Evolutionary conservation across 768 basidiomycete species (phyloP).

Genomic region (Boletus vermiculosoides): DNA sequence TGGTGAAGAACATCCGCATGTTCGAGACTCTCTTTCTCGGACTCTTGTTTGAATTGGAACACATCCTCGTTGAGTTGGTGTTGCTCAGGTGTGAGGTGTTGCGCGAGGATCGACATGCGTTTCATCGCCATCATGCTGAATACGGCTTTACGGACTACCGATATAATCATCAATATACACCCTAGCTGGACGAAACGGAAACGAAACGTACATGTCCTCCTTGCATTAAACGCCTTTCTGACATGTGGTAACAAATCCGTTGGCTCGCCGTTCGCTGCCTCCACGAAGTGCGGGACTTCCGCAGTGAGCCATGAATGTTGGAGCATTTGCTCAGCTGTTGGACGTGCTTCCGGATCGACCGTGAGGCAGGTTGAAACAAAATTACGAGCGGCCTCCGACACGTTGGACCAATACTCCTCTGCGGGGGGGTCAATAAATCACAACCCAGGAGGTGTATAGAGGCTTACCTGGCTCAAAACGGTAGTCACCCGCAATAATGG

Average conservation of each 20-base stretch:
- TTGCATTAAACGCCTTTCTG: constrained; percentile 87
- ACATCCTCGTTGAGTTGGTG: constrained; percentile 58
- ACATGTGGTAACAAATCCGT: constrained; percentile 85
- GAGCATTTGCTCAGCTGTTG: constrained; percentile 73
- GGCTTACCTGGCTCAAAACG: constrained; percentile 71
- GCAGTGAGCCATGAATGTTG: constrained; percentile 68
- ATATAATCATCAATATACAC: constrained; percentile 1
- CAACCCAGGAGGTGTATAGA: not conserved
- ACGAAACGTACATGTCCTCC: constrained; percentile 67
- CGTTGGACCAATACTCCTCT: constrained; percentile 83
- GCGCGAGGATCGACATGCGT: constrained; percentile 62
- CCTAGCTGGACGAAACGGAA: not conserved
- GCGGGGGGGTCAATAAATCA: constrained; percentile 17
- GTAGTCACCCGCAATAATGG: constrained; percentile 91
- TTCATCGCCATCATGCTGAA: constrained; percentile 84
- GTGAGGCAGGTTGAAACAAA: constrained; percentile 86
- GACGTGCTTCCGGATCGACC: constrained; percentile 74
- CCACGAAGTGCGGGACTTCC: constrained; percentile 66
- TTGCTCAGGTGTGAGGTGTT: constrained; percentile 41
- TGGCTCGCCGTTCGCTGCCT: constrained; percentile 52
- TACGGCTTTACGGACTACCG: constrained; percentile 82
- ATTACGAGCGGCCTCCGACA: constrained; percentile 76
- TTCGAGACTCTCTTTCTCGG: constrained; percentile 51
- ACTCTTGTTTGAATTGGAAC: constrained; percentile 74
- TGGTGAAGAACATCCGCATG: constrained; percentile 50